A percentile compares a stretch with the other conserved stretches of the same genome.
Conservation (phyloP, 371 early-diverging fungal genomes). For the Syncephalastrum contaminatum region DNA sequence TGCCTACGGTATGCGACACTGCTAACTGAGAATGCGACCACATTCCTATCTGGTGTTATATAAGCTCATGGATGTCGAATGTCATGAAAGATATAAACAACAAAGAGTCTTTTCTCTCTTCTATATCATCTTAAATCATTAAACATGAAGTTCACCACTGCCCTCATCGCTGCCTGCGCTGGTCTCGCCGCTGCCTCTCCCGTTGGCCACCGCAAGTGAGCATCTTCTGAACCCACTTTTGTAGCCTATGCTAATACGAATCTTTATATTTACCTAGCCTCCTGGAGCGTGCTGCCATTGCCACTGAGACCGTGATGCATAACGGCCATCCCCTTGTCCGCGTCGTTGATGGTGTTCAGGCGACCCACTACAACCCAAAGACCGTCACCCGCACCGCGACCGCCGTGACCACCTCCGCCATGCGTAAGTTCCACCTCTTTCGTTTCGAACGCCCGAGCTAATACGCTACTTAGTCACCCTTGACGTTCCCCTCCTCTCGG, state of each 20-base stretch:
- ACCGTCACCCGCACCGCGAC: conserved; percentile 1
- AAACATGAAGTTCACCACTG: conserved; percentile 3
- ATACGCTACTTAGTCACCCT: not conserved
- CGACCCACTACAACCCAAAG: not conserved
- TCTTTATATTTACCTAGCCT: not conserved
- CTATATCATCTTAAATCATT: no score
- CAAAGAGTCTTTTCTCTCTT: no score
- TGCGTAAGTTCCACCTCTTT: no score
- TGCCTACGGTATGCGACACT: conserved; percentile 3
- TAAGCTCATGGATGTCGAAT: not conserved
- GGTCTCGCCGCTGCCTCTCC: conserved; percentile 7
- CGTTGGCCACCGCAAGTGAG: conserved; percentile 3
- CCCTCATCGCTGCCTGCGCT: conserved; percentile 4
- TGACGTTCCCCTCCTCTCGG: conserved; percentile 3
- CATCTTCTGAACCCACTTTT: not conserved
- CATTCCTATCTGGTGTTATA: conserved; percentile 2
- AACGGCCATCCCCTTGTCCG: not conserved
- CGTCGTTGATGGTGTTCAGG: not conserved
- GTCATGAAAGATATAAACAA: not conserved
- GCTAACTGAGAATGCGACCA: no score
- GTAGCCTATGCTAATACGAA: not conserved
- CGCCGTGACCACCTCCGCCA: not conserved
- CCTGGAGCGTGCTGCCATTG: conserved; percentile 3
- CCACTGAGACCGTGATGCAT: conserved; percentile 5
- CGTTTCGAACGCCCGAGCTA: no score